phyloP scores from a whole-genome alignment of 768 basidiomycete genomes.

The Panellus pusillus region DNA sequence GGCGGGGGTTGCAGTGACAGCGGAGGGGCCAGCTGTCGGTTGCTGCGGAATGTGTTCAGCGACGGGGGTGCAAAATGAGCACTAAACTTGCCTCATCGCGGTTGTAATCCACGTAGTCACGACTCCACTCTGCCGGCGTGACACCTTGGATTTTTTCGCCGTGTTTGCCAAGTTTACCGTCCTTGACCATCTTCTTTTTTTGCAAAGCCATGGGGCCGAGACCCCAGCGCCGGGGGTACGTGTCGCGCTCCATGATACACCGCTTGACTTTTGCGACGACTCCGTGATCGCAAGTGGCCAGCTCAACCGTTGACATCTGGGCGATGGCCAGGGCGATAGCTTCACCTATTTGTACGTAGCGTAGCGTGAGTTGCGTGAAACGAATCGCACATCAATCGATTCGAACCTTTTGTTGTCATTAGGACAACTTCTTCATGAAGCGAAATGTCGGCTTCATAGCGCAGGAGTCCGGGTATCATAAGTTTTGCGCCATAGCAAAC shows the following conservation, averaged over 20 bases:
- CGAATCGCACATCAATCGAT: background rate
- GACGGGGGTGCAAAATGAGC: conserved; percentile 13
- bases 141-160: conserved; percentile 85
- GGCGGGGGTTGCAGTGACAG: conserved; percentile 26
- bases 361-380: conserved; percentile 5
- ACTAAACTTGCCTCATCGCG: conserved; percentile 47
- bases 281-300: conserved; percentile 97
- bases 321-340: conserved; percentile 93
- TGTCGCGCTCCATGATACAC: conserved; percentile 99
- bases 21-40: conserved; percentile 39
- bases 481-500: conserved; percentile 99
- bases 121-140: conserved; percentile 89
- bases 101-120: conserved; percentile 92
- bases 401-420: conserved; percentile 94
- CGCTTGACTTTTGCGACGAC: conserved; percentile 99
- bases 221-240: conserved; percentile 97
- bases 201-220: conserved; percentile 95
- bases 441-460: conserved; percentile 94
- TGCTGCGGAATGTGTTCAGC: conserved; percentile 28
- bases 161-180: conserved; percentile 95
- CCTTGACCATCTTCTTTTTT: conserved; percentile 98
- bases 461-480: conserved; percentile 97
- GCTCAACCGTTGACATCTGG: conserved; percentile 98
- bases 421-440: conserved; percentile 94
- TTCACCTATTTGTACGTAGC: conserved; percentile 53